These are phyloP conservation scores for Trichophyton mentagrophytes DNA, from an alignment of 2,329 filamentous ascomycete genomes.

Conservation along the genomic window DNA sequence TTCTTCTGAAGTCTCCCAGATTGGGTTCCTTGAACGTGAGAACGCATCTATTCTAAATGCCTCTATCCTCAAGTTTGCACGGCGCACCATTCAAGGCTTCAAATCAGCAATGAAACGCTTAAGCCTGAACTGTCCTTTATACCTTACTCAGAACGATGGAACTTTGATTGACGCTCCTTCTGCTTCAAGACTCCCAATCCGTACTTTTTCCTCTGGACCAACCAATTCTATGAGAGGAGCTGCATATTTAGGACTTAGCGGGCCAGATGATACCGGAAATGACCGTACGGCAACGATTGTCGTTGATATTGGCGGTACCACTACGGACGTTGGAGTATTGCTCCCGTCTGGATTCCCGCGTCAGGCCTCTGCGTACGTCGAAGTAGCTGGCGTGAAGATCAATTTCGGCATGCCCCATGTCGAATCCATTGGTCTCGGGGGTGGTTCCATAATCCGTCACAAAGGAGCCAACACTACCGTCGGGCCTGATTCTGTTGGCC, in stretches of 20 bases:
- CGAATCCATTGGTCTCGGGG: slow-evolving; percentile 44
- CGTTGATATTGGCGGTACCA: slow-evolving; percentile 50
- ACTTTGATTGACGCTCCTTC: slow-evolving; percentile 37
- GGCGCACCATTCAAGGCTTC: slow-evolving; percentile 35
- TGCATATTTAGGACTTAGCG: slow-evolving; percentile 22
- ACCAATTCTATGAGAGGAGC: slow-evolving; percentile 44
- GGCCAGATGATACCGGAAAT: not conserved
- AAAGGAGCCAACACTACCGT: slow-evolving; percentile 29
- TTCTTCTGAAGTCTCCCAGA: slow-evolving; percentile 40
- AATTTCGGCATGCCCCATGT: slow-evolving; percentile 48
- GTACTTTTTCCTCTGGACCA: slow-evolving; percentile 40
- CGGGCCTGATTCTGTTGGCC: slow-evolving; percentile 47
- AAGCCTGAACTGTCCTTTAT: slow-evolving; percentile 35
- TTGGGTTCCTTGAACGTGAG: slow-evolving; percentile 39
- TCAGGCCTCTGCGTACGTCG: slow-evolving; percentile 46
- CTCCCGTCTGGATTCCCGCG: slow-evolving; percentile 48
- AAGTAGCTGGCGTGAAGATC: slow-evolving; percentile 46
- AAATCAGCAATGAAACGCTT: slow-evolving; percentile 35
- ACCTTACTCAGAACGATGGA: slow-evolving; percentile 42
- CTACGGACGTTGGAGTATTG: slow-evolving; percentile 47
- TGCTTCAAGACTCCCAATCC: slow-evolving; percentile 38
- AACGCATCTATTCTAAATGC: slow-evolving; percentile 42
- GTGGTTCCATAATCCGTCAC: slow-evolving; percentile 36
- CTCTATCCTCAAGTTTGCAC: slow-evolving; percentile 36
- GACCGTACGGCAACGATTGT: slow-evolving; percentile 29